phyloP scores from a whole-genome alignment of 2,329 filamentous ascomycete genomes.

The Colletotrichum lindemuthianum region DNA sequence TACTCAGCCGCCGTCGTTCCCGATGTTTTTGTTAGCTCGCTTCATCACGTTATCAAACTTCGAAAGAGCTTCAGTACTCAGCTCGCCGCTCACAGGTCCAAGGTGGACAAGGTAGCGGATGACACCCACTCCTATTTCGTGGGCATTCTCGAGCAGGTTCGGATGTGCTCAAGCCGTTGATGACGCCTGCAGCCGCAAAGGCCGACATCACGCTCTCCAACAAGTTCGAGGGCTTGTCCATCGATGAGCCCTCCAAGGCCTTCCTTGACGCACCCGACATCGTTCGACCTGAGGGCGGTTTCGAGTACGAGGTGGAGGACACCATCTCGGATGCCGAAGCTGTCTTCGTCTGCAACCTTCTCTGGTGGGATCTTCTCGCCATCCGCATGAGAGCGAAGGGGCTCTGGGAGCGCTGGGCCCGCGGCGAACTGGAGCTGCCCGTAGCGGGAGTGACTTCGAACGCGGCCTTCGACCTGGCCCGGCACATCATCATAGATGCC shows the following conservation, averaged over 20 bases:
- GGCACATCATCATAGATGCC: constrained; percentile 44
- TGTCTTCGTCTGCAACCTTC: constrained; percentile 40
- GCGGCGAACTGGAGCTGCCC: constrained; percentile 42
- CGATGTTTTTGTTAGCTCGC: constrained; percentile 40
- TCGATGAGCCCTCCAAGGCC: constrained; percentile 50
- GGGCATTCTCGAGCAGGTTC: constrained; percentile 46
- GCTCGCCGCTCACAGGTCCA: constrained; percentile 36
- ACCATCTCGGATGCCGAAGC: constrained; percentile 38
- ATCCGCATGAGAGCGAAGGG: constrained; percentile 41
- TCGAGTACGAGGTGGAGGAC: constrained; percentile 44
- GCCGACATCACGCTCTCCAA: background rate
- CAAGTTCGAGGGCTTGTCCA: constrained; percentile 45
- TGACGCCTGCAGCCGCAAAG: constrained; percentile 39
- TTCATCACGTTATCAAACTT: constrained; percentile 49
- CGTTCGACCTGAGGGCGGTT: constrained; percentile 32
- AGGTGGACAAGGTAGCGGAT: constrained; percentile 38
- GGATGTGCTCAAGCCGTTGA: constrained; percentile 42
- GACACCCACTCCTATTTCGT: constrained; percentile 47
- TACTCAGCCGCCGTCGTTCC: constrained; percentile 42
- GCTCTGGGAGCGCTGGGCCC: constrained; percentile 45
- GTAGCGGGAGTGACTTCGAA: constrained; percentile 49
- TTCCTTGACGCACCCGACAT: constrained; percentile 48
- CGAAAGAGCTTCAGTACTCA: constrained; percentile 43
- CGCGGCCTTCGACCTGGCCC: constrained; percentile 47
- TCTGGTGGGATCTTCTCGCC: constrained; percentile 44